Conservation (phyloP, 2,329 filamentous ascomycete species). For the Escovopsis sp. region DNA sequence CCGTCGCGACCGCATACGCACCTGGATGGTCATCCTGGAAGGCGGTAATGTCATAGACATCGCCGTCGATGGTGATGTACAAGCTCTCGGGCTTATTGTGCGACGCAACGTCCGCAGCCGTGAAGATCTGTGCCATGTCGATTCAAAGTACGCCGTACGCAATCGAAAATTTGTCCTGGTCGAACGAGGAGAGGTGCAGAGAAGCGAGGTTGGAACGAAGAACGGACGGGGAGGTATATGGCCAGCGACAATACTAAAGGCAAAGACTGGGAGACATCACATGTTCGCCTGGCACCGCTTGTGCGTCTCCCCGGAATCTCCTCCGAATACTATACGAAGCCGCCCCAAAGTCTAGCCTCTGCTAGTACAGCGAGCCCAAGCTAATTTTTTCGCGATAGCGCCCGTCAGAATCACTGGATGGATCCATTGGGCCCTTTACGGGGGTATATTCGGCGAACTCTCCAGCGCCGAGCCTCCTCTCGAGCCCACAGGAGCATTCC, state of each 20-base stretch:
- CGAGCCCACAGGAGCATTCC: too few species aligned
- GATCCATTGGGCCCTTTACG: too few species aligned
- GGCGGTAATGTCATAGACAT: conserved; percentile 89
- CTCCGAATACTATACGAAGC: too few species aligned
- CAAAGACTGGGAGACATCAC: too few species aligned
- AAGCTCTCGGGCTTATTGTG: conserved; percentile 80
- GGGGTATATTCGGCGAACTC: too few species aligned
- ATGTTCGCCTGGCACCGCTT: too few species aligned
- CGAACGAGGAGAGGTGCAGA: neutral
- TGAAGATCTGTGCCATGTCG: conserved; percentile 79
- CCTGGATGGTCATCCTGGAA: conserved; percentile 79
- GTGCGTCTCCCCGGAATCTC: too few species aligned
- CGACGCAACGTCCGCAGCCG: conserved; percentile 69
- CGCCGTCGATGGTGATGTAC: conserved; percentile 84
- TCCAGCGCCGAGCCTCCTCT: too few species aligned
- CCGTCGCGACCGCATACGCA: conserved; percentile 19
- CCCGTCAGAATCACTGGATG: too few species aligned
- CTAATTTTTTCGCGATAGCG: too few species aligned
- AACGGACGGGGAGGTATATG: neutral
- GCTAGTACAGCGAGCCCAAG: too few species aligned
- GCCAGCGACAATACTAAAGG: neutral
- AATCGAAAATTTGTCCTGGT: neutral
- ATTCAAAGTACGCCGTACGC: neutral
- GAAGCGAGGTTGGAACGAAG: neutral
- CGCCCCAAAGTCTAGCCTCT: too few species aligned